Conservation (phyloP, 2,329 filamentous ascomycete genomes). For the Aspergillus pseudonomiae region DNA sequence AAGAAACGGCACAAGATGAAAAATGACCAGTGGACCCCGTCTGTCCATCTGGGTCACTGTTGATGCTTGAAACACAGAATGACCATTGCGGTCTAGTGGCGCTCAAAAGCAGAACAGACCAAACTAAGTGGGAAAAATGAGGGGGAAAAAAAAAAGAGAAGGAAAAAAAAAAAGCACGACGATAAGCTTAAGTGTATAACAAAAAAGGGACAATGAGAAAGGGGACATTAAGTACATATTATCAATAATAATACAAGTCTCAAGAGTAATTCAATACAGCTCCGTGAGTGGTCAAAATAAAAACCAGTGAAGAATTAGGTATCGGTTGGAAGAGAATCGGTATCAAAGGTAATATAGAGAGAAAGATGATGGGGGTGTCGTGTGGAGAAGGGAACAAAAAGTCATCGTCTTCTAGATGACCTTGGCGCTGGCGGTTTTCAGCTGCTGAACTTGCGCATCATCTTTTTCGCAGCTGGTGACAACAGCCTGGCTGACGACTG, state of each 20-base stretch:
- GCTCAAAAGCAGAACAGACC: conserved; percentile 5
- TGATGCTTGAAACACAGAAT: background rate
- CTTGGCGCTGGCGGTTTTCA: background rate
- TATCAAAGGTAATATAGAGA: background rate
- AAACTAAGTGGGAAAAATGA: background rate
- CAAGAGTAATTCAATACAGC: conserved; percentile 2
- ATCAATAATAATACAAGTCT: conserved; percentile 23
- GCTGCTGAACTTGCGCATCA: background rate
- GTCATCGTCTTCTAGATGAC: conserved; percentile 1
- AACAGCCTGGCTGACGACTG: conserved; percentile 3
- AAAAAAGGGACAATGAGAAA: conserved; percentile 8
- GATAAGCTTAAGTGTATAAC: conserved; percentile 25
- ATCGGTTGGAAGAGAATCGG: background rate
- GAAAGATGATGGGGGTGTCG: background rate
- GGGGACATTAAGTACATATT: conserved; percentile 20
- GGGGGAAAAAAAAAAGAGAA: background rate
- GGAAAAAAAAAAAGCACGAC: conserved; percentile 3
- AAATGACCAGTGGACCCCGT: background rate
- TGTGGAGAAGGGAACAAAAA: conserved; percentile 1
- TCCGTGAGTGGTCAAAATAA: background rate
- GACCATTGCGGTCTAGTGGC: conserved; percentile 5
- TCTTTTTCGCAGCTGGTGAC: conserved; percentile 5
- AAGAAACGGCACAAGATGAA: background rate
- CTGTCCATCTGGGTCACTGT: conserved; percentile 1
- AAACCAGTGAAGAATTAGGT: conserved; percentile 9